Evolutionary conservation across 208 protist genomes (phyloP).

Genomic region (Trypanosoma theileri): DNA sequence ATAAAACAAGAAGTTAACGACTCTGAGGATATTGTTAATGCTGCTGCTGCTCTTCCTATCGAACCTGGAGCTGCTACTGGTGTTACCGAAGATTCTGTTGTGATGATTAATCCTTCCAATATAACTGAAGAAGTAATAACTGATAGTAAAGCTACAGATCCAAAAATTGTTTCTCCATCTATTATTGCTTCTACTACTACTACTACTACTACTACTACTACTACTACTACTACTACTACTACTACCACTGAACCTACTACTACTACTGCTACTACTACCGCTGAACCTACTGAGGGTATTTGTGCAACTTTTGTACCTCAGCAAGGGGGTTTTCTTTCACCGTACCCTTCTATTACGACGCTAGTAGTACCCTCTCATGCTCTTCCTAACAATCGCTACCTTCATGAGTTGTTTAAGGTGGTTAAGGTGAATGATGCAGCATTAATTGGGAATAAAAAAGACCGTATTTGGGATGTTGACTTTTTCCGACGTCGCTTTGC

Average conservation of each 20-base stretch:
- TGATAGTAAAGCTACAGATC: background rate
- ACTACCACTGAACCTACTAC: no score
- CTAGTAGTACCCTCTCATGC: constrained; percentile 63
- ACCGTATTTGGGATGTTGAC: constrained; percentile 75
- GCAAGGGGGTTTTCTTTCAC: background rate
- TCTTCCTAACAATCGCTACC: constrained; percentile 65
- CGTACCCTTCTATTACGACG: background rate
- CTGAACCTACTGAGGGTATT: background rate
- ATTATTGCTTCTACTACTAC: background rate
- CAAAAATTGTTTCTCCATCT: background rate
- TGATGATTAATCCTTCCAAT: background rate
- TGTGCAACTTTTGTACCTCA: background rate
- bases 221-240: background rate
- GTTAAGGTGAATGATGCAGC: constrained; percentile 44
- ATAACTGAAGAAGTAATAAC: background rate
- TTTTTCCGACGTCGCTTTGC: constrained; percentile 49
- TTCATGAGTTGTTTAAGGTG: constrained; percentile 66
- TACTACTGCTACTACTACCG: no score
- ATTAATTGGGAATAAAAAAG: constrained; percentile 34
- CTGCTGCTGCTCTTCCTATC: background rate
- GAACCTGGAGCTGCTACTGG: background rate
- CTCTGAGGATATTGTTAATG: background rate
- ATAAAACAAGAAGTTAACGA: background rate
- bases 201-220: background rate
- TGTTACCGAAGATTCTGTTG: background rate